Evolutionary conservation across 2,329 filamentous ascomycete species (phyloP), one percentile per base, ranked within the genome.

Genomic region (Exophiala bonariae): DNA sequence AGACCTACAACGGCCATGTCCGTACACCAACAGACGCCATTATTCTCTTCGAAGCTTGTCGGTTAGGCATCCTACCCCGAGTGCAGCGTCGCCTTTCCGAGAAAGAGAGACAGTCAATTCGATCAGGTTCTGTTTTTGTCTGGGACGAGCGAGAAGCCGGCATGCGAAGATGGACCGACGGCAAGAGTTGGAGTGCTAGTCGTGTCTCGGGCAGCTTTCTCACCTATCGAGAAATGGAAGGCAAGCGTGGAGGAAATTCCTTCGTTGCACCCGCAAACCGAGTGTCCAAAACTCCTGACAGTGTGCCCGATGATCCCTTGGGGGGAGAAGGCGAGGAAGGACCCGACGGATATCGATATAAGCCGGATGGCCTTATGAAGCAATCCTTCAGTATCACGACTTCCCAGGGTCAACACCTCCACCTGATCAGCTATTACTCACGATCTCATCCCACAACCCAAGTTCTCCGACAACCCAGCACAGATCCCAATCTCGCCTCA

Each of bases 311-410:
- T 61, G 91, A 93, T 39, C 87, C 90, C 56, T 37, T 38, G 44
- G 86, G 82, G 59, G 71, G 78, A 56, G 80, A 79, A 61, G 77
- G 75, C 45, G 89, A 95, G 61, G 79, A 81, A 56, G 81, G 81
- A 7, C 89, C 88, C 0, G 90, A 96, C 66, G 90, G 90, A 33
- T 96, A 96, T 67, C 79, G 89, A 55, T 96, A 96, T 72, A 99
- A 96, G 76, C 88, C 86, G 8, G 93, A 99, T 62, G 93, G 93
- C 1, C 79, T 99, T 3, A 96, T 97, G 90, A 99, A 99, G 79
- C 93, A 99, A 71, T 97, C 93, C 0, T 99, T 97, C 77, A 97
- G 92, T 72, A 97, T 99, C 71, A 96, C 91, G 17, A 97, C 93
- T 1, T 89, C 87, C 1, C 84, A 79, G 30, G 82, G 89, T 56